Percentiles rank a stretch among this genome's conserved stretches.
Conservation (phyloP, 768 basidiomycete species). For the Mycena metata region DNA sequence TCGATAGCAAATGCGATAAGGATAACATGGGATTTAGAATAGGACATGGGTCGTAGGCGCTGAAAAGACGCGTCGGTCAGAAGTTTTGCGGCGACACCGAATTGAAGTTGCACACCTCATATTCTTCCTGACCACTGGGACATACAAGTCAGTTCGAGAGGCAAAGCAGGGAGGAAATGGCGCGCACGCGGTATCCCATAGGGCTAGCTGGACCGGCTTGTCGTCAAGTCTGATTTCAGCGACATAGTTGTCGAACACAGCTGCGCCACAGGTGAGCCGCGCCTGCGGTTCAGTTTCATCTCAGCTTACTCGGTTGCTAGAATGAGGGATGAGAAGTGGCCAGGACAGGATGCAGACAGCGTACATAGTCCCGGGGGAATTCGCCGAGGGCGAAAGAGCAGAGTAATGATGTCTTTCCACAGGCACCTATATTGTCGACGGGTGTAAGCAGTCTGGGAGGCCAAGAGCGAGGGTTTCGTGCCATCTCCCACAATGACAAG, state of each 20-base stretch:
- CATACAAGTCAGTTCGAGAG: conserved; percentile 36
- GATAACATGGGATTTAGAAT: conserved; percentile 98
- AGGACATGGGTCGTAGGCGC: conserved; percentile 96
- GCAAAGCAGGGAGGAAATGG: conserved; percentile 17
- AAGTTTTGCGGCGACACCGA: conserved; percentile 29
- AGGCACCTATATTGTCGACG: conserved; percentile 73
- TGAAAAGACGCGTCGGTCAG: conserved; percentile 47
- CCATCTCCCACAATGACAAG: conserved; percentile 98
- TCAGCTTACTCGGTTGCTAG: conserved; percentile 71
- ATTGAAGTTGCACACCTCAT: conserved; percentile 73
- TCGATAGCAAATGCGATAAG: conserved; percentile 97
- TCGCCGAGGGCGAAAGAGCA: conserved; percentile 95
- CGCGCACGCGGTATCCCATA: conserved; percentile 99
- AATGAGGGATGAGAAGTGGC: conserved; percentile 30
- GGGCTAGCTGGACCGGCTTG: conserved; percentile 95
- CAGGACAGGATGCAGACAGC: conserved; percentile 49
- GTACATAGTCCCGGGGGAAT: conserved; percentile 95
- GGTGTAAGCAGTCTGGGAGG: conserved; percentile 39
- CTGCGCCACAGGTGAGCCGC: conserved; percentile 56
- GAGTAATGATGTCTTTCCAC: conserved; percentile 94
- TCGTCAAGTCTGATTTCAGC: conserved; percentile 98
- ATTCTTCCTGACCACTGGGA: conserved; percentile 95
- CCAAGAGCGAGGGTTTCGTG: conserved; percentile 53
- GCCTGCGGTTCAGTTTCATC: conserved; percentile 34
- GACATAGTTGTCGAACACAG: conserved; percentile 98